Conservation (phyloP, 2,329 filamentous ascomycete species). For the Paecilomyces sp. region DNA sequence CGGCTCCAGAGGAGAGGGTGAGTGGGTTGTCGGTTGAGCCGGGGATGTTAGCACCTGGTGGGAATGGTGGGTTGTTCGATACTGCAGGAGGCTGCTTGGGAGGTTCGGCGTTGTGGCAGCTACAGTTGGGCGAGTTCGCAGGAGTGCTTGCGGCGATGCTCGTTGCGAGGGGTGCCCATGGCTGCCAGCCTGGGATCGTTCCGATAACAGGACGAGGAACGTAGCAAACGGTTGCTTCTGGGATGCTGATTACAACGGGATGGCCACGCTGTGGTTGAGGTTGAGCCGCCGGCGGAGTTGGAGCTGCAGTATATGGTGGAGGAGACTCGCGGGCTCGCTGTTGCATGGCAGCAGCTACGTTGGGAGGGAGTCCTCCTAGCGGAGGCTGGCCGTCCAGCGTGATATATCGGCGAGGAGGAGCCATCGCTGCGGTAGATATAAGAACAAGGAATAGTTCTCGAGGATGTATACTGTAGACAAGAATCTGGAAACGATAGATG, state of each 20-base stretch:
- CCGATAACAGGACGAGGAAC: conserved; percentile 5
- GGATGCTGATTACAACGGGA: neutral
- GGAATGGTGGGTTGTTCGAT: conserved; percentile 27
- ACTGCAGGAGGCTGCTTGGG: conserved; percentile 4
- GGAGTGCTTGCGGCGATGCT: conserved; percentile 6
- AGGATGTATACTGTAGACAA: neutral
- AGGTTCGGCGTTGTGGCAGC: conserved; percentile 7
- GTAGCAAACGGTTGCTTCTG: conserved; percentile 3
- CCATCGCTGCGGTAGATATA: neutral
- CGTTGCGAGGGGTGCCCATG: conserved; percentile 4
- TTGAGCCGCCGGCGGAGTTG: neutral
- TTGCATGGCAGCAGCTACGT: conserved; percentile 1
- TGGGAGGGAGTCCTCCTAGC: conserved; percentile 21
- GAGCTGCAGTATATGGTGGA: neutral
- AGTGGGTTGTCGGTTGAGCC: conserved; percentile 48
- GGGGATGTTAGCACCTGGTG: conserved; percentile 49
- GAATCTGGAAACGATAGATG: neutral
- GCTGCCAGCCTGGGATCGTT: conserved; percentile 2
- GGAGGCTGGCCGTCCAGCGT: conserved; percentile 23
- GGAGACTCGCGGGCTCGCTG: neutral
- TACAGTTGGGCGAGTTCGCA: conserved; percentile 6
- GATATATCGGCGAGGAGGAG: conserved; percentile 14
- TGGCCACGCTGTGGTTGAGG: neutral
- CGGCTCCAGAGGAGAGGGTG: conserved; percentile 49
- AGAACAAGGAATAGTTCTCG: neutral